Evolutionary conservation across 2,329 filamentous ascomycete genomes (phyloP), one percentile per base, ranked within the genome.

Genomic region (Claviceps paspali): DNA sequence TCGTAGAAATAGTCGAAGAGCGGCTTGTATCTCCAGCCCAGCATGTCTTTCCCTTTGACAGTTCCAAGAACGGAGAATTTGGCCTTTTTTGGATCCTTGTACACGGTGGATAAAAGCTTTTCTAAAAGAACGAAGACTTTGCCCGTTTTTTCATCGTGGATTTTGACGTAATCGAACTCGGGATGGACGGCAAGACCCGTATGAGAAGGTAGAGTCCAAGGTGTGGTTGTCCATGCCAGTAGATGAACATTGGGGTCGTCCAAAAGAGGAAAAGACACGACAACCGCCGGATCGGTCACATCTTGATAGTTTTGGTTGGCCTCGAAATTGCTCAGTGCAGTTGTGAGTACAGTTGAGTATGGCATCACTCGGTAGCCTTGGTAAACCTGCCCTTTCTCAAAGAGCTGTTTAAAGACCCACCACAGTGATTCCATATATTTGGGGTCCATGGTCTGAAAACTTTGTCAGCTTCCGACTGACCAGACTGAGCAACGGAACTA

Each of bases 341-440:
- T 95, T 39, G 82, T 86, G 52, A 94, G 71, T 12, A 80, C 85
- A 2, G 86, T 95, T 22, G 85, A 94, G 60, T 91, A 96, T 10
- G 88, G 88, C 83, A 96, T 91, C 44, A 96, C 85, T 52, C 79
- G 77, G 59, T 91, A 82, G 30, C 85, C 87, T 48, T 85, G 82
- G 57, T 95, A 96, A 38, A 95, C 85, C 43, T 81, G 68, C 39
- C 77, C 82, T 62, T 94, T 93, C 49, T 93, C 82, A 56, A 84
- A 92, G 18, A 95, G 69, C 55, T 88, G 76, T 65, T 91, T 92
- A 67, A 94, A 94, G 14, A 91, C 82, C 87, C 88, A 95, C 88
- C 88, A 96, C 46, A 83, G 76, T 0, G 82, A 81, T 64, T 95
- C 88, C 88, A 95, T 96, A 62, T 92, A 96, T 15, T 67, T 78